Evolutionary conservation across 2,329 filamentous ascomycete genomes (phyloP).

Genomic region (Xylariaceae sp.): DNA sequence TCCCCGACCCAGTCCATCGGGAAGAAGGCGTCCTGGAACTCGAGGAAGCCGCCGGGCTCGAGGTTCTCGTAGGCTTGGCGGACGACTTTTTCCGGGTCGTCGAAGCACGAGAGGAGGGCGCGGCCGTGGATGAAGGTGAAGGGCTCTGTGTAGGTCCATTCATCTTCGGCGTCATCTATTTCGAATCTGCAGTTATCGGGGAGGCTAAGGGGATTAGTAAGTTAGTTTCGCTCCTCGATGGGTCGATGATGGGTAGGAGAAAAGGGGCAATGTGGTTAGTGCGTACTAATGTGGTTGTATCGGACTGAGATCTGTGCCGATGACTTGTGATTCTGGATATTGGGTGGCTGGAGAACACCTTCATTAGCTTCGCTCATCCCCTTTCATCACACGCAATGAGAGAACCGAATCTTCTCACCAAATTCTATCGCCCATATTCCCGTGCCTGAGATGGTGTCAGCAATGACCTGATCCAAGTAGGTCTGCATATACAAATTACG

Average conservation of each 20-base stretch:
- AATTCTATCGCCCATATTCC: slow-evolving; percentile 50
- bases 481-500: too few species aligned
- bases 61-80: slow-evolving; percentile 40
- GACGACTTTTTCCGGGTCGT: slow-evolving; percentile 46
- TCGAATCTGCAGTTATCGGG: slow-evolving; percentile 52
- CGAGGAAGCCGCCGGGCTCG: slow-evolving; percentile 37
- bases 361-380: background rate
- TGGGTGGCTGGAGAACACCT: slow-evolving; percentile 30
- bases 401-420: slow-evolving; percentile 24
- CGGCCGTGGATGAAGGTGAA: slow-evolving; percentile 53
- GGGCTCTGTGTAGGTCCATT: slow-evolving; percentile 45
- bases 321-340: slow-evolving; percentile 36
- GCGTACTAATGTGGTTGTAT: slow-evolving; percentile 40
- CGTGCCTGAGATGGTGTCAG: slow-evolving; percentile 30
- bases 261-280: background rate
- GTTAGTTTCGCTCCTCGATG: background rate
- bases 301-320: slow-evolving; percentile 43
- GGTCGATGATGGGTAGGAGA: too few species aligned
- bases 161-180: slow-evolving; percentile 51
- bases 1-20: slow-evolving; percentile 29
- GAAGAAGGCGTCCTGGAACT: slow-evolving; percentile 33
- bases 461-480: too few species aligned
- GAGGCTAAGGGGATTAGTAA: slow-evolving; percentile 27
- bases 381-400: too few species aligned
- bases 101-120: slow-evolving; percentile 46